Evolutionary conservation across 331 rosid genomes (phyloP), one percentile per base, ranked within the genome.

Genomic region (Pyracantha coccinea): DNA sequence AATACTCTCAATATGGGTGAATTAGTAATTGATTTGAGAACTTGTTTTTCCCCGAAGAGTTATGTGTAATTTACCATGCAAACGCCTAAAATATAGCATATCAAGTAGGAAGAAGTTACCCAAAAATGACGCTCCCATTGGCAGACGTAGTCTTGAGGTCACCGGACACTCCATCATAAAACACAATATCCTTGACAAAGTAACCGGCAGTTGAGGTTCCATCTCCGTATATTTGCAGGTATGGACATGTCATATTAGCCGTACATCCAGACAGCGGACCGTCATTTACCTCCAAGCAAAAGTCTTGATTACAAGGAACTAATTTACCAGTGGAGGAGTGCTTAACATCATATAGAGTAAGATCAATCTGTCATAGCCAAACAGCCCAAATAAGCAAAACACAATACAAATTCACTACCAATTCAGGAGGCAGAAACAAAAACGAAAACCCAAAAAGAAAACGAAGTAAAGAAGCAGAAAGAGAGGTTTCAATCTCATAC

Each of bases 201-300:
- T 86, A 85, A 66, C 99, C 99, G 69, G 99, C 97, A 76, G 97
- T 92, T 70, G 97, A 92, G 88, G 90, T 94, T 15, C 99, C 99
- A 71, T 94, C 99, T 28, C 92, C 97, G 71, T 92, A 94, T 83
- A 90, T 87, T 91, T 90, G 97, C 58, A 90, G 85, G 88, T 94
- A 94, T 17, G 97, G 96, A 75, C 99, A 94, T 52, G 97, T 53
- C 70, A 68, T 75, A 76, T 92, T 94, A 68, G 79, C 45, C 11
- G 69, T 82, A 81, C 99, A 94, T 38, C 92, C 96, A 28, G 84
- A 53, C 55, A 94, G 83, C 8, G 82, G 92, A 83, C 96, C 98
- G 24, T 86, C 92, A 53, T 87, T 94, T 33, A 89, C 77, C 85
- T 86, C 97, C 81, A 86, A 79, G 83, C 99, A 94, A 35, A 94